Evolutionary conservation across 2,329 filamentous ascomycete genomes (phyloP).

Genomic region (Botrytis elliptica): DNA sequence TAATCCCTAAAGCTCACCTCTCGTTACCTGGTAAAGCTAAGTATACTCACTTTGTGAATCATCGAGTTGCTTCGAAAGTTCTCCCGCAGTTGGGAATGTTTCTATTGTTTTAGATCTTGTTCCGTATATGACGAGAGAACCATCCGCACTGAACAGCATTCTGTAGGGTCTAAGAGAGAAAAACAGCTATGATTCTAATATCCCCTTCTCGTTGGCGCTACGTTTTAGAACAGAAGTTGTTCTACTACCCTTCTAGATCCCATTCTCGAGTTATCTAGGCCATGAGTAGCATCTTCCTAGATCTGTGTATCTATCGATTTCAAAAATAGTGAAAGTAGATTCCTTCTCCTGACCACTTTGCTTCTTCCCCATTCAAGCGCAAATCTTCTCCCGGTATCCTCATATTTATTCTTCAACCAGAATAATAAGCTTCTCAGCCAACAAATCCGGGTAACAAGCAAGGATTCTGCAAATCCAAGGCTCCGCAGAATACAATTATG

Average conservation of each 20-base stretch:
- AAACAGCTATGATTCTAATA: not conserved
- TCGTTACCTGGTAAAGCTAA: not conserved
- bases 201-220: not conserved
- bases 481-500: not conserved
- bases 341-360: not conserved
- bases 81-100: not conserved
- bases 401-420: accelerated
- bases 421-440: not conserved
- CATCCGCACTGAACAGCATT: not conserved
- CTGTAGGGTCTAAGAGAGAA: not conserved
- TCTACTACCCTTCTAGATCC: not conserved
- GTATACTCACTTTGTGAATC: not conserved
- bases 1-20: not conserved
- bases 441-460: accelerated
- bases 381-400: not conserved
- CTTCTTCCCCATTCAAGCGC: not conserved
- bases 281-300: not conserved
- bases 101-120: not conserved
- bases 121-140: not conserved
- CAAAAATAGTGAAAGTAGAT: not conserved
- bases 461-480: not conserved
- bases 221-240: not conserved
- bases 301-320: not conserved
- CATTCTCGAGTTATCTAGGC: not conserved
- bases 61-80: not conserved